These are phyloP conservation scores for Mycena chlorophos DNA, from an alignment of 768 basidiomycete species.

Conservation along the genomic window DNA sequence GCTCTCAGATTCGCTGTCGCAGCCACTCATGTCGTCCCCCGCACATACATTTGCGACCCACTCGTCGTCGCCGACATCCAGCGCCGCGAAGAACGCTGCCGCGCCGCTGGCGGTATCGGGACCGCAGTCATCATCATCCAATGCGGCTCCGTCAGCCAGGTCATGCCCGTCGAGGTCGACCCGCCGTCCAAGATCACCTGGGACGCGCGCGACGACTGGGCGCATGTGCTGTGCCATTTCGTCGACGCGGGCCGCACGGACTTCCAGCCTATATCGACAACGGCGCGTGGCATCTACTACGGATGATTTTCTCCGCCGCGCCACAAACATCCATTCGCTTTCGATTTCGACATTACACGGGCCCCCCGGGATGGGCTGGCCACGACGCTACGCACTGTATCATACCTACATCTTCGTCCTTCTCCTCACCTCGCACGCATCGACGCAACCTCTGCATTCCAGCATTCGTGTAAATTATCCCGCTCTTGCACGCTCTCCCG, in stretches of 20 bases:
- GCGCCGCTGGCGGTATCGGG: slow-evolving; percentile 74
- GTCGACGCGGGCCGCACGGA: slow-evolving; percentile 72
- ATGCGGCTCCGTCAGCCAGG: slow-evolving; percentile 73
- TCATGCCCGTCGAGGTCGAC: slow-evolving; percentile 87
- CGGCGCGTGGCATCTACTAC: slow-evolving; percentile 55
- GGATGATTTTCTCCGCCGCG: slow-evolving; percentile 37
- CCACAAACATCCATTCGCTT: slow-evolving; percentile 15
- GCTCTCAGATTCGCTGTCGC: slow-evolving; percentile 62
- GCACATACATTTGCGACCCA: slow-evolving; percentile 72
- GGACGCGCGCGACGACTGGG: slow-evolving; percentile 77
- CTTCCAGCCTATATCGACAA: slow-evolving; percentile 83
- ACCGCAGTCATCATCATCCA: slow-evolving; percentile 74
- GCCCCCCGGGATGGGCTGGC: too few species aligned
- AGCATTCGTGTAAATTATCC: too few species aligned
- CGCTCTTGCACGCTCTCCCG: too few species aligned
- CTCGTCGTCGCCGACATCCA: slow-evolving; percentile 76
- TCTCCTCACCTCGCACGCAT: too few species aligned
- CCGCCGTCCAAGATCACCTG: slow-evolving; percentile 74
- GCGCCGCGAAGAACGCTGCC: slow-evolving; percentile 77
- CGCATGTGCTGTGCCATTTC: slow-evolving; percentile 65
- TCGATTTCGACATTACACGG: not conserved
- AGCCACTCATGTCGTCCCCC: slow-evolving; percentile 69
- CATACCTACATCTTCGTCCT: too few species aligned
- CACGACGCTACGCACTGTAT: too few species aligned
- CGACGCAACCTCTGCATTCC: too few species aligned